Evolutionary conservation across 1,284 basidiomycete species (phyloP).

Genomic region (Pisolithus thermaeus): DNA sequence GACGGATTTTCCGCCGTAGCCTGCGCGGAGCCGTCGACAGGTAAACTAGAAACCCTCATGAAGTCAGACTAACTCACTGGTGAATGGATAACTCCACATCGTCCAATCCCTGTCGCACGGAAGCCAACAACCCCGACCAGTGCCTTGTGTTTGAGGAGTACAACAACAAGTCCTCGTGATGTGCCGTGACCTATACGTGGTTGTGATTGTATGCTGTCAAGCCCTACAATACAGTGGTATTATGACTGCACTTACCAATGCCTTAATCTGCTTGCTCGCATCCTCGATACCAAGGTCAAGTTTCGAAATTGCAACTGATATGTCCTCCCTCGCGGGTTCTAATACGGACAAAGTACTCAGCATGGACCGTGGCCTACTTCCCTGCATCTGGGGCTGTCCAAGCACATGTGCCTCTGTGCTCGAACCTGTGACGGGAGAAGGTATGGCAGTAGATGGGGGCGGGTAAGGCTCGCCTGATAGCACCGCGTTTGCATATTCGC

Average conservation of each 20-base stretch:
- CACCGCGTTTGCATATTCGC: constrained; percentile 85
- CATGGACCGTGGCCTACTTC: neutral
- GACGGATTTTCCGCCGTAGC: constrained; percentile 77
- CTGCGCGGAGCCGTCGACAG: constrained; percentile 32
- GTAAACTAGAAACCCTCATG: constrained; percentile 5
- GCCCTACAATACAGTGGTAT: neutral
- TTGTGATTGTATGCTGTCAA: neutral
- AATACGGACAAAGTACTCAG: constrained; percentile 32
- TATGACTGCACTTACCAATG: constrained; percentile 52
- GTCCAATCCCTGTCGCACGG: constrained; percentile 59
- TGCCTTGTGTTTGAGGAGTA: constrained; percentile 64
- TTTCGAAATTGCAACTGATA: constrained; percentile 80
- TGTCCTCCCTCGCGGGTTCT: constrained; percentile 74
- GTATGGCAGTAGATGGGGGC: constrained; percentile 16
- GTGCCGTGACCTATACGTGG: constrained; percentile 49
- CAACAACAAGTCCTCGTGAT: constrained; percentile 69
- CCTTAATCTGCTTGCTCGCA: constrained; percentile 80
- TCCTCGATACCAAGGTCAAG: constrained; percentile 84
- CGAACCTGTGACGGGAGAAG: neutral
- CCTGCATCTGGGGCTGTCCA: constrained; percentile 10
- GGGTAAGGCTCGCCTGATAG: constrained; percentile 76
- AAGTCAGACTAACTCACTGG: constrained; percentile 42
- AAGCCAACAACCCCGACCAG: constrained; percentile 57
- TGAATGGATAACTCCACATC: constrained; percentile 68
- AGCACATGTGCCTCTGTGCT: neutral